Evolutionary conservation across 495 filamentous ascomycete genomes (phyloP), one percentile per base, ranked within the genome.

Genomic region (Letharia lupina): DNA sequence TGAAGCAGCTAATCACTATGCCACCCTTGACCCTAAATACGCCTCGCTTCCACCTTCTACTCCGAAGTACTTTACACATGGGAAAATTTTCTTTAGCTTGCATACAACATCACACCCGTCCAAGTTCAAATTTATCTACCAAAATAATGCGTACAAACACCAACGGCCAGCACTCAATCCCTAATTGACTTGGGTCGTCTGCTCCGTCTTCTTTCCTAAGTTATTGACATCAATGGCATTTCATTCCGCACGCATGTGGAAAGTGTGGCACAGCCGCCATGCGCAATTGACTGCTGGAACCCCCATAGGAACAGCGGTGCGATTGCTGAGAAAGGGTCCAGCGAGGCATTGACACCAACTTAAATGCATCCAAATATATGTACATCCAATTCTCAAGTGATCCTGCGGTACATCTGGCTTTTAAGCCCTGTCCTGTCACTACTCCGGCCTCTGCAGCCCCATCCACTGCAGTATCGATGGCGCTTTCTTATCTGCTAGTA

Each of bases 361-460:
- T 33, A 12, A 52, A 52, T 52, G 48, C 47, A 11, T 28, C 6
- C 48, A 1, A 4, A 15, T 2, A 33, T 35, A 56, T 35, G 6
- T 56, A 56, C 52, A 35, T 31, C 13, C 13, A 28, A 35, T 56
- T 56, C 31, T 56, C 52, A 10, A 1, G 5, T 33, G 28, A 10
- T 6, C 4, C 13, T 2, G 23, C 15, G 12, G 1, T 52, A 52
- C 31, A 56, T 13, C 28, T 15, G 33, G 0, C 54, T 35, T 57
- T 33, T 20, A 35, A 15, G 28, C 16, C 54, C 52, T 16, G 31
- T 56, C 11, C 5, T 16, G 35, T 35, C 31, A 56, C 31, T 35
- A 13, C 28, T 48, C 37, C 15, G 60, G 61, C 60, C 56, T 67
- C n/a, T 41, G 41, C 11, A 64, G 54, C n/a, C 61, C 66, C 3